These are phyloP conservation scores for Hymenoscyphus albidus DNA, from an alignment of 2,329 filamentous ascomycete species.

Conservation along the genomic window DNA sequence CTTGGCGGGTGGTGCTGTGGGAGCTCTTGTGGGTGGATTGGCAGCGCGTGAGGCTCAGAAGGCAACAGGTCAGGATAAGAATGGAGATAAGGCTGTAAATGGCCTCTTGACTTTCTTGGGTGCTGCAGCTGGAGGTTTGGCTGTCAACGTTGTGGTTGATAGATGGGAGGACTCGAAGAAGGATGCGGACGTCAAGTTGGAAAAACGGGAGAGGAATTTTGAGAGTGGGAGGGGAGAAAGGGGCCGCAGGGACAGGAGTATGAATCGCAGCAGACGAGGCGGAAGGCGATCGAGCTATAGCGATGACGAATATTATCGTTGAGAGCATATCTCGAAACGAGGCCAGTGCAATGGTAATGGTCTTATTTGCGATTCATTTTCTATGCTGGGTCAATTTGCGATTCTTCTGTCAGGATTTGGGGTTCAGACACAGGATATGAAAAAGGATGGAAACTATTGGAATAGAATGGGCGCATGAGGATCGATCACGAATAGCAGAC, in stretches of 20 bases:
- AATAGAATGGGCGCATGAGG: too few species aligned
- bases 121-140: constrained; percentile 29
- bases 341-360: neutral
- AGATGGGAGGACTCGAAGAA: constrained; percentile 24
- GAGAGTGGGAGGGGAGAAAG: constrained; percentile 6
- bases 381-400: neutral
- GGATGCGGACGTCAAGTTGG: constrained; percentile 16
- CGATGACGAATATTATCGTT: constrained; percentile 7
- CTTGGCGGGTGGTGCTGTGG: constrained; percentile 22
- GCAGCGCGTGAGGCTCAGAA: constrained; percentile 26
- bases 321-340: neutral
- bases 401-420: neutral
- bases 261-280: neutral
- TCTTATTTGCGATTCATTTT: neutral
- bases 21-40: constrained; percentile 30
- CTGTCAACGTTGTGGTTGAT: constrained; percentile 27
- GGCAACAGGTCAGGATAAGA: constrained; percentile 18
- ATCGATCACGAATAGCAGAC: neutral
- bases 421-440: too few species aligned
- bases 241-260: constrained; percentile 5
- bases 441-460: too few species aligned
- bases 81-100: constrained; percentile 15
- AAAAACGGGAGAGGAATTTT: constrained; percentile 21
- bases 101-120: constrained; percentile 26
- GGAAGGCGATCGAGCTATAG: constrained; percentile 10